Evolutionary conservation across 805 yeast genomes (phyloP), one percentile per base, ranked within the genome.

Genomic region (Nakazawaea holstii): DNA sequence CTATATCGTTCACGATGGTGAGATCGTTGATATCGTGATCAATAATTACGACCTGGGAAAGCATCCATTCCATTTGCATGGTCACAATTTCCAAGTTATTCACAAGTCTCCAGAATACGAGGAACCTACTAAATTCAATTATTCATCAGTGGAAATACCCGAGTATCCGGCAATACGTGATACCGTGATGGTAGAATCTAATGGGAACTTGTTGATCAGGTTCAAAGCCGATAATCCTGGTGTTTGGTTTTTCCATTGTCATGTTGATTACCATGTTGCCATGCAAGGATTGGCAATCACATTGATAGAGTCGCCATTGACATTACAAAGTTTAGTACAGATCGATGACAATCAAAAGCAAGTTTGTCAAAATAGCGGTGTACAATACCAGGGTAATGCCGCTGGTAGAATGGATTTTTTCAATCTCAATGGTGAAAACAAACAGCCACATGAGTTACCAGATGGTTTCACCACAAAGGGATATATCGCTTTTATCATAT

Each of bases 171-270:
- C 79, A 59, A 60, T 71, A 42, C 74, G 96, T 64, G 96, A 90
- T 59, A 84, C 92, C 0, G 80, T 80, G 17, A 69, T 75, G 53
- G 79, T 88, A 14, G 77, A 80, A 43, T 79, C 84, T 31, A 80
- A 82, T 55, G 87, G 91, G 2, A 77, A 80, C 61, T 63, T 82
- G 43, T 90, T 83, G 14, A 59, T 81, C 30, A 71, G 97, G 54
- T 88, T 88, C 64, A 75, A 69, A 56, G 89, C 96, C 10, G 80
- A 85, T 58, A 90, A 91, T 58, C 96, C 97, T 2, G 97, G 97
- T 49, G 82, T 89, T 26, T 91, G 97, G 97, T 79, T 85, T 52
- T 86, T 90, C 81, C 97, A 90, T 62, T 90, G 97, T 66, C 96
- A 87, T 60, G 78, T 86, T 47, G 92, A 86, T 58, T 86, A 90